Percentiles rank a stretch among this genome's conserved stretches.
Evolutionary conservation across 257 asterid species (phyloP).

Genomic region (Nicotiana knightiana): DNA sequence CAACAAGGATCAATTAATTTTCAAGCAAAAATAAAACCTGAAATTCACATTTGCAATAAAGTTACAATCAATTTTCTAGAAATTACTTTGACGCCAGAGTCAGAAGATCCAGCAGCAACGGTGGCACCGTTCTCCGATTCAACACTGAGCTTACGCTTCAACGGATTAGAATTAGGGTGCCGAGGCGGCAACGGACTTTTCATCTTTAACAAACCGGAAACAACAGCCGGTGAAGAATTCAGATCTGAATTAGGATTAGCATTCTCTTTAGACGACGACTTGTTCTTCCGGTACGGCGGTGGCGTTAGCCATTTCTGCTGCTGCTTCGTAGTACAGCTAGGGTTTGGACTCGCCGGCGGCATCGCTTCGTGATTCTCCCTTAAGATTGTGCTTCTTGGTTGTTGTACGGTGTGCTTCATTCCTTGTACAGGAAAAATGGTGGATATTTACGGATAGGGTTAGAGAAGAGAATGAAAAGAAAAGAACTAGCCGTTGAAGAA

Average conservation of each 20-base stretch:
- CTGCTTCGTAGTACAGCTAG: conserved; percentile 20
- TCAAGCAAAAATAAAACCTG: no score
- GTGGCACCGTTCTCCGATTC: conserved; percentile 42
- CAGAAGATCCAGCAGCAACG: conserved; percentile 29
- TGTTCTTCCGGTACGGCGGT: conserved; percentile 47
- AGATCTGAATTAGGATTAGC: conserved; percentile 48
- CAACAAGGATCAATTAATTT: no score
- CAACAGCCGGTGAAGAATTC: conserved; percentile 25
- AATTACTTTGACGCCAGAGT: conserved; percentile 76
- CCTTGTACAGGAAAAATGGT: not conserved
- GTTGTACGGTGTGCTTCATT: conserved; percentile 55
- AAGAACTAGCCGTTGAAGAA: not conserved
- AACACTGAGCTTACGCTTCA: conserved; percentile 72
- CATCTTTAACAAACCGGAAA: conserved; percentile 24
- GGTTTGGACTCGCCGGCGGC: conserved; percentile 42
- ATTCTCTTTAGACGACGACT: conserved; percentile 58
- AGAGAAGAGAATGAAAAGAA: not conserved
- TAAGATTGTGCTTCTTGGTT: conserved; percentile 49
- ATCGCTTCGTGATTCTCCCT: conserved; percentile 42
- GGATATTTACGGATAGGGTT: not conserved
- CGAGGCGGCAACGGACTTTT: conserved; percentile 90
- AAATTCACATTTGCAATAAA: not conserved
- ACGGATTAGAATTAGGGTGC: conserved; percentile 43
- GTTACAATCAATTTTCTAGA: not conserved
- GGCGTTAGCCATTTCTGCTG: conserved; percentile 32